Base-by-base conservation (phyloP, 2,329 filamentous ascomycete species). In the Cladosporium sp. region DNA sequence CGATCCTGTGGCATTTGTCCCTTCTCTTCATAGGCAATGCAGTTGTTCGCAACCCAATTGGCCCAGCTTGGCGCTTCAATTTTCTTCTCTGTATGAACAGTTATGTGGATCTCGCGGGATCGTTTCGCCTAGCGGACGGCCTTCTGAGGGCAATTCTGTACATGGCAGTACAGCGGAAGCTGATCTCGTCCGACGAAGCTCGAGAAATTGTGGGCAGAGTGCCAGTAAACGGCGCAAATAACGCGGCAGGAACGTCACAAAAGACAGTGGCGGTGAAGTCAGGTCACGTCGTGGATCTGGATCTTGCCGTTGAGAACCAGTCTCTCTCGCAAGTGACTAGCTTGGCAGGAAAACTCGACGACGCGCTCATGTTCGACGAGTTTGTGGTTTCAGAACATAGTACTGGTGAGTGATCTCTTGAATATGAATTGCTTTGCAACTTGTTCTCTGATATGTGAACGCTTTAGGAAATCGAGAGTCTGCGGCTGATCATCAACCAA, bases 11-110 rank as follows among this genome's bases (percentile, higher is more conserved):
- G 46, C 46, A 49, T 33, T 37, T 49, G 2, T 41, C 37, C 4
- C 16, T 49, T 8, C 28, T 49, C n/a, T 49, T 32, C 35, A 49
- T 49, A 10, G 37, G 46, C 9, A 49, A 49, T n/a, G 46, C 46
- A 7, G 46, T 41, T 7, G 14, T 49, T 14, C 35, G 46, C 9
- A 40, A 49, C 9, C 35, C 35, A 2, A 13, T 16, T 5, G 7
- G 14, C 1, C 13, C 46, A 1, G 10, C 35, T 3, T 49, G 45
- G 45, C 22, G 14, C 9, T 49, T 49, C 45, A 49, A 49, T 33
- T 40, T 49, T 8, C 13, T 41, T n/a, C 35, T 49, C 10, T 49
- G 45, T 18, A 41, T 49, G n/a, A 32, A 49, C 14, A 35, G 18
- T 5, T 49, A 49, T 18, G 22, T 35, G 10, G 45, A 41, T 4